Conservation (phyloP, 2,329 filamentous ascomycete species). For the Pestalotiopsis fici region DNA sequence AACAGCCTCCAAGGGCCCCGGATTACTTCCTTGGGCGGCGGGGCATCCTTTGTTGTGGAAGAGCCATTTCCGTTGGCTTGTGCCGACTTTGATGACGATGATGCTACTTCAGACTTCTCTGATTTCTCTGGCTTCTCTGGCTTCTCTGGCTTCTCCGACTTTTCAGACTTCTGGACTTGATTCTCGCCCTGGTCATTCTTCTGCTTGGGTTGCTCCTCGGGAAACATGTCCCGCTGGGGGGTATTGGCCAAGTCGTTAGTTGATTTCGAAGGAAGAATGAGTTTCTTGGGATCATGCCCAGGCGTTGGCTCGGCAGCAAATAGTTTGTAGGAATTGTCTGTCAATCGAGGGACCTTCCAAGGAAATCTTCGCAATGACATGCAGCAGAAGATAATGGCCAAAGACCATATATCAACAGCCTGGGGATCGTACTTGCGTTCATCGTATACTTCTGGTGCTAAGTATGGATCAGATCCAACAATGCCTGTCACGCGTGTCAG, state of each 20-base stretch:
- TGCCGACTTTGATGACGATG: conserved; percentile 1
- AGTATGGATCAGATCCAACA: conserved; percentile 87
- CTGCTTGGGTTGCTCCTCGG: conserved; percentile 32
- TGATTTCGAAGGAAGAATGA: conserved; percentile 48
- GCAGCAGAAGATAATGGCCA: conserved; percentile 98
- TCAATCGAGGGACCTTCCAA: conserved; percentile 91
- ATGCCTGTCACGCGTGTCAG: conserved; percentile 45
- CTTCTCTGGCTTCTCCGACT: not conserved
- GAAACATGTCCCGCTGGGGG: conserved; percentile 38
- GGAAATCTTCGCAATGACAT: conserved; percentile 95
- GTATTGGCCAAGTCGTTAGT: conserved; percentile 43
- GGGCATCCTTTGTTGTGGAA: conserved; percentile 30
- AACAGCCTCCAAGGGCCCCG: conserved; percentile 91
- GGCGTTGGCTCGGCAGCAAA: conserved; percentile 86
- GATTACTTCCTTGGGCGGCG: conserved; percentile 70
- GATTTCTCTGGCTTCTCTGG: not conserved
- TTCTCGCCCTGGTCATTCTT: conserved; percentile 18
- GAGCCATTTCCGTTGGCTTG: conserved; percentile 19
- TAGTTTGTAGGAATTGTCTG: conserved; percentile 92
- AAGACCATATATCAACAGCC: conserved; percentile 94
- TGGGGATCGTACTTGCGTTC: conserved; percentile 91
- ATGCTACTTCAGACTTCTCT: conserved; percentile 15
- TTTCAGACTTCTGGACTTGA: conserved; percentile 1
- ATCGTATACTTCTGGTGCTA: conserved; percentile 96
- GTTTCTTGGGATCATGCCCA: conserved; percentile 61